These are phyloP conservation scores for Aspergillus costaricaensis DNA, from an alignment of 2,329 filamentous ascomycete genomes.

Conservation along the genomic window DNA sequence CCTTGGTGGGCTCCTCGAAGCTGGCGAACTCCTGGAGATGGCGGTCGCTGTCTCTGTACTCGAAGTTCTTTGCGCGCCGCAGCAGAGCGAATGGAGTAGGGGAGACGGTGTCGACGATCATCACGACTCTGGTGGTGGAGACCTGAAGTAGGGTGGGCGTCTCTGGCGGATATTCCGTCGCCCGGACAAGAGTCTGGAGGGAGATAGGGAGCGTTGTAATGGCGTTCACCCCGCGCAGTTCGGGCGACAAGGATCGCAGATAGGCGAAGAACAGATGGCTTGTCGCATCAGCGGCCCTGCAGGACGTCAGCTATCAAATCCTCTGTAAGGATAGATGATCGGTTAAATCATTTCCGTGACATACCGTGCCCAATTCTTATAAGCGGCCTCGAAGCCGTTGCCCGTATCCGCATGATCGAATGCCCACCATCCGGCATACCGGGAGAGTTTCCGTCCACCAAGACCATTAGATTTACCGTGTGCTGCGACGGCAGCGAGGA, in stretches of 20 bases:
- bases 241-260: conserved; percentile 83
- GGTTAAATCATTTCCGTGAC: conserved; percentile 29
- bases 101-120: conserved; percentile 95
- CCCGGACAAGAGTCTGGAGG: conserved; percentile 83
- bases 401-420: conserved; percentile 87
- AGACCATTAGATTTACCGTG: conserved; percentile 93
- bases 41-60: conserved; percentile 85
- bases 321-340: neutral
- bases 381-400: conserved; percentile 92
- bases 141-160: conserved; percentile 74
- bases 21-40: conserved; percentile 84
- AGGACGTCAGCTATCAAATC: conserved; percentile 32
- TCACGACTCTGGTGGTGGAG: conserved; percentile 83
- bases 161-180: conserved; percentile 91
- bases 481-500: conserved; percentile 85
- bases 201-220: conserved; percentile 88
- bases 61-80: conserved; percentile 88
- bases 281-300: conserved; percentile 86
- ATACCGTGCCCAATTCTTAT: conserved; percentile 82
- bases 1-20: conserved; percentile 84
- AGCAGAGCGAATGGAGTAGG: conserved; percentile 90
- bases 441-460: conserved; percentile 87
- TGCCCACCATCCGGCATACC: conserved; percentile 97
- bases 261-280: conserved; percentile 99
- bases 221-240: conserved; percentile 68